A percentile compares a stretch with the other conserved stretches of the same genome.
These are phyloP conservation scores for Geranium brycei DNA, from an alignment of 345 rosid species.

Conservation along the genomic window DNA sequence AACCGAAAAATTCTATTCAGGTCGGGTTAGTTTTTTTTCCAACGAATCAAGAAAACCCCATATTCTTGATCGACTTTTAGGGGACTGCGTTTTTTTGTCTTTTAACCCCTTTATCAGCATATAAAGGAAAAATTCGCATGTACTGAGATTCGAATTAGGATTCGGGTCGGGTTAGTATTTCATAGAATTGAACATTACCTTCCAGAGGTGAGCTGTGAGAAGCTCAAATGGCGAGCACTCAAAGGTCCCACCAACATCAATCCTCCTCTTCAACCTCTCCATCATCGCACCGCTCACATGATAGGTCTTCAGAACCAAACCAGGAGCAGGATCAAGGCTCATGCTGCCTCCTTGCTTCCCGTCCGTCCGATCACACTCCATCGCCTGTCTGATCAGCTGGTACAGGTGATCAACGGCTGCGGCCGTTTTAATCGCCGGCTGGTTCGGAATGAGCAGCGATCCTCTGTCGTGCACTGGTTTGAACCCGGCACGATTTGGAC, in stretches of 20 bases:
- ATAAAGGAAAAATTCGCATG: no score
- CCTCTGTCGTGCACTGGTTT: slow-evolving; percentile 50
- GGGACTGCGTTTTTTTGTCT: no score
- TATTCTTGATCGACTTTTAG: no score
- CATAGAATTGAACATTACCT: slow-evolving; percentile 23
- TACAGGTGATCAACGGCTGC: slow-evolving; percentile 56
- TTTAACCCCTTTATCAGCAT: no score
- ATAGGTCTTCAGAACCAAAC: slow-evolving; percentile 33
- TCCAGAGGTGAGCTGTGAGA: slow-evolving; percentile 60
- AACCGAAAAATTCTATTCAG: no score
- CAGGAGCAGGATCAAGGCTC: slow-evolving; percentile 7
- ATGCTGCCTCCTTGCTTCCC: neutral
- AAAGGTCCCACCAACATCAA: slow-evolving; percentile 11
- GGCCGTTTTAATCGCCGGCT: slow-evolving; percentile 16
- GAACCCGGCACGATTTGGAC: slow-evolving; percentile 2
- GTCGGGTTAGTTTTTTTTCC: no score
- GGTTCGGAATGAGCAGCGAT: slow-evolving; percentile 6
- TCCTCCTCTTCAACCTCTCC: slow-evolving; percentile 36
- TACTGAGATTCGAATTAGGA: no score
- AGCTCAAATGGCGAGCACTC: slow-evolving; percentile 45
- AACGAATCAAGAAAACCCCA: no score
- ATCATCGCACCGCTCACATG: slow-evolving; percentile 30
- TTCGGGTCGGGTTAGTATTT: no score
- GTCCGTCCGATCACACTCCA: neutral
- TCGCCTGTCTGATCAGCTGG: slow-evolving; percentile 41